Evolutionary conservation across 2,329 filamentous ascomycete genomes (phyloP), one percentile per base, ranked within the genome.

Genomic region (Tolypocladium guangdongense): DNA sequence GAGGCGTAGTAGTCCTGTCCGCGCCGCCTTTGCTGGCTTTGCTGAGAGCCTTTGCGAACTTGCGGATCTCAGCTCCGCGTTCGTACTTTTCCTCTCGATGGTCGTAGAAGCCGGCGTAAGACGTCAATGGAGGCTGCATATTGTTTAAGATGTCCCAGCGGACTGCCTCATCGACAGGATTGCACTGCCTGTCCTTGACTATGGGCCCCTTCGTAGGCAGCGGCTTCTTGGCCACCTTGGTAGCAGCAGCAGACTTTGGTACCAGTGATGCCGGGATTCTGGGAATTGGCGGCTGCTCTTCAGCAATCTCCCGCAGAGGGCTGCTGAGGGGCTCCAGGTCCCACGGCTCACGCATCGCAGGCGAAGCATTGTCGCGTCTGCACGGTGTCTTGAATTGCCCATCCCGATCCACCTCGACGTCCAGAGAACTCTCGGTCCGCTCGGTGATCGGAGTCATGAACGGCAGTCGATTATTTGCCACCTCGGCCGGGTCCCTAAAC

Each of bases 401-500:
- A 80, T 79, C 60, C 74, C 75, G 71, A 51, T 81, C 77, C 32
- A 80, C 83, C 5, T 81, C 79, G 43, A 86, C 71, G 37, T 86
- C 86, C 6, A 97, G 72, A 0, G 91, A 96, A 12, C 85, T 87
- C 69, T 99, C 93, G 0, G 93, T 99, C 62, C 90, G 85, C 69
- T 99, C 93, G 1, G 93, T 92, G 59, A 99, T 99, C 1, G 93
- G 93, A 0, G 93, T 99, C 93, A 99, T 97, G 68, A 97, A 99
- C 3, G 92, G 93, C 11, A 97, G 76, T 52, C 91, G 86, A 69
- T 91, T 96, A 64, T 96, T 95, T 55, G 90, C 90, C 68, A 86
- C 78, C 66, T 90, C 80, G 37, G 74, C 80, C 64, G 89, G 82
- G 68, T 96, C 88, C 64, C 90, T 84, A 76, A 87, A 96, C 55